Base-by-base conservation (phyloP, 1,139 yeast species). In the Candida mesenterica region DNA sequence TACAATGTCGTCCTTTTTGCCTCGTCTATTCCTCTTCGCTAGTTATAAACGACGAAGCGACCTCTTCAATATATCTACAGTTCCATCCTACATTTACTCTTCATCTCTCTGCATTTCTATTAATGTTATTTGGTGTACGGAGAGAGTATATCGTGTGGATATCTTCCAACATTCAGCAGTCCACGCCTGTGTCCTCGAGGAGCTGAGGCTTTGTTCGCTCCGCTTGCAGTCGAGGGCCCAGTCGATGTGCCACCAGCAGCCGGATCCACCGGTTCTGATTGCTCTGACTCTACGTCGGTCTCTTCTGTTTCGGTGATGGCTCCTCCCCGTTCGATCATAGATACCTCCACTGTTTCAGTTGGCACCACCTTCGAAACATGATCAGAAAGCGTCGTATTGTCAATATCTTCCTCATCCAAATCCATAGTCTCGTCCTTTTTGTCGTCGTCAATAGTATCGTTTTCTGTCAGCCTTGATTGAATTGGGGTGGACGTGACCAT, bases 71-170 rank as follows among this genome's bases (percentile, higher is more conserved):
- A n/a, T n/a, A n/a, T n/a, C n/a, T n/a, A n/a, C n/a, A n/a, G n/a
- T n/a, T n/a, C n/a, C n/a, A n/a, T 19, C 22, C 9, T 19, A 19
- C 9, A 19, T 6, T 6, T 19, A 19, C 22, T 19, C 22, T 19
- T 9, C 22, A 19, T 19, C 22, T 25, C 28, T 25, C 28, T 13
- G 17, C 14, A 25, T 15, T 25, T 28, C 30, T 28, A 28, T 28
- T 17, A 28, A 15, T 5, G 22, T 18, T 17, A 28, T n/a, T 17
- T 28, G 8, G 34, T 35, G 15, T 37, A 41, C 7, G 45, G 43
- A 23, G 46, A 45, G 7, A 50, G 42, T n/a, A 48, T 48, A 33
- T 50, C 53, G 28, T 47, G 54, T 8, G 53, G 54, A 28, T 44
- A 48, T 24, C 52, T 30, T 6, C 52, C 52, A 27, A 43, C 46